Conservation (phyloP, 1,284 basidiomycete species). For the Pseudozyma thailandica region DNA sequence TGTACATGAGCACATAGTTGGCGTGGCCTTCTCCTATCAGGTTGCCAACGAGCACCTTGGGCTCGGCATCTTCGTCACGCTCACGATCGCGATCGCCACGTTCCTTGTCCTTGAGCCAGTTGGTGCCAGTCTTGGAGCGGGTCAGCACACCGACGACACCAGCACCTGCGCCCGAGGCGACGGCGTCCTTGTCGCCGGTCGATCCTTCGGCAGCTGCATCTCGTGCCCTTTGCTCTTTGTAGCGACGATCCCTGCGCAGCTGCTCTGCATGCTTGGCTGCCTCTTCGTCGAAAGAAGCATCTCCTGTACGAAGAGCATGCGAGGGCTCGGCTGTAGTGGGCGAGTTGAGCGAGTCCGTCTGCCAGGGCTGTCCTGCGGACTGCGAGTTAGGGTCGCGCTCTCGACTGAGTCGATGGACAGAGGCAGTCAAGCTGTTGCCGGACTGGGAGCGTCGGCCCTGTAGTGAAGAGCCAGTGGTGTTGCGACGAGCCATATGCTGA, state of each 20-base stretch:
- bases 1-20: conserved; percentile 99
- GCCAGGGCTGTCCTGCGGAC: conserved; percentile 27
- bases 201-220: conserved; percentile 40
- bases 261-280: conserved; percentile 63
- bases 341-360: conserved; percentile 33
- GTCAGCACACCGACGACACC: conserved; percentile 33
- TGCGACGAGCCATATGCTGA: conserved; percentile 41
- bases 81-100: conserved; percentile 29
- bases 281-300: conserved; percentile 64
- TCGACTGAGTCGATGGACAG: conserved; percentile 34
- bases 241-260: conserved; percentile 57
- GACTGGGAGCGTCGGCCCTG: conserved; percentile 39
- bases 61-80: conserved; percentile 48
- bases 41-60: conserved; percentile 83
- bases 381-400: conserved; percentile 34
- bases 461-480: conserved; percentile 53
- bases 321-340: conserved; percentile 28
- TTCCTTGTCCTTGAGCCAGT: conserved; percentile 38
- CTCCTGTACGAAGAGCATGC: conserved; percentile 56
- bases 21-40: conserved; percentile 95
- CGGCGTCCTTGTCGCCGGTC: conserved; percentile 13
- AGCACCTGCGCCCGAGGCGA: conserved; percentile 12
- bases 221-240: conserved; percentile 56
- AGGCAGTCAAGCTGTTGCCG: conserved; percentile 26
- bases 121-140: conserved; percentile 40